Conservation (phyloP, 306 rosid genomes). For the Castanospermum australe region DNA sequence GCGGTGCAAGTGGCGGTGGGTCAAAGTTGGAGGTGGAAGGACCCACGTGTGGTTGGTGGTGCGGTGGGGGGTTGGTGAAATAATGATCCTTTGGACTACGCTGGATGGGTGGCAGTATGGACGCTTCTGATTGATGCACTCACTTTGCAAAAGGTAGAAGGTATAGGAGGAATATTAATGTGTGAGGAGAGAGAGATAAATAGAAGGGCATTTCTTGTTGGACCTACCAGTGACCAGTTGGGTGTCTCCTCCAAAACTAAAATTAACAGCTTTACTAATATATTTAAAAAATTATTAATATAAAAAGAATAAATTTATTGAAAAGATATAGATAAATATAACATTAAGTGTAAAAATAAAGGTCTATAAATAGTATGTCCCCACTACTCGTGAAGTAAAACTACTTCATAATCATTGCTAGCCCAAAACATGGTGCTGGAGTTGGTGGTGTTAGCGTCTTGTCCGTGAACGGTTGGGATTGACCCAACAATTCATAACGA, state of each 20-base stretch:
- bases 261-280: neutral
- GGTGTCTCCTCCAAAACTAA: neutral
- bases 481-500: neutral
- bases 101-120: too few species aligned
- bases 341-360: neutral
- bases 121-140: too few species aligned
- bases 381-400: neutral
- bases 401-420: neutral
- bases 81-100: neutral
- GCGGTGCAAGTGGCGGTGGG: neutral
- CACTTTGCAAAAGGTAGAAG: neutral
- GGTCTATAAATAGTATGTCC: too few species aligned
- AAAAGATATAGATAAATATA: neutral
- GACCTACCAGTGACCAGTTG: neutral
- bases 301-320: neutral
- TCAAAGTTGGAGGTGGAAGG: neutral
- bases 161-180: neutral
- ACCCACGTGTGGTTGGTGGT: constrained; percentile 9
- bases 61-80: constrained; percentile 30
- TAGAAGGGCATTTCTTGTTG: neutral
- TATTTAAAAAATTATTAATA: neutral
- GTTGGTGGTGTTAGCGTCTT: neutral
- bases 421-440: neutral
- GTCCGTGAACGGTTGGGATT: neutral
- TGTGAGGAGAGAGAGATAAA: neutral